Evolutionary conservation across 352 stramenopile genomes (phyloP), one percentile per base, ranked within the genome.

Genomic region (Phytopythium boreale): DNA sequence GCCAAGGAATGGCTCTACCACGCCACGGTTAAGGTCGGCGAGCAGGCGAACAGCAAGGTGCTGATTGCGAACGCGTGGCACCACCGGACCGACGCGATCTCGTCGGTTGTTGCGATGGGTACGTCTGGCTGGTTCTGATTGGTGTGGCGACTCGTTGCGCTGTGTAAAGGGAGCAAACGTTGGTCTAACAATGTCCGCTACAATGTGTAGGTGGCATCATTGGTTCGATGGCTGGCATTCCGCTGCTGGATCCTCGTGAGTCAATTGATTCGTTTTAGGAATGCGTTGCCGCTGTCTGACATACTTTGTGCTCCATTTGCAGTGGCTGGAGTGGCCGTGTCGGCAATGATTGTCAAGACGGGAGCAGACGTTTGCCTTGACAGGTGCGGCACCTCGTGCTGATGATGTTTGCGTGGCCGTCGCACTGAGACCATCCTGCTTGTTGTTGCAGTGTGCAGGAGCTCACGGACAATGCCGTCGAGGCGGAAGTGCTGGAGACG

Each of bases 41-140:
- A 98, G 71, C 71, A 87, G 36, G 71, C 96, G 15, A 98, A 98
- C 67, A 98, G 92, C 63, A 96, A 96, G 61, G 93, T 98, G 22
- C 76, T 99, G 44, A 97, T 99, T 64, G 96, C 97, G 19, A 99
- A 99, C 82, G 97, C 97, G 9, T 99, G 96, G 96, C 96, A 99
- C 61, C 90, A 97, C 61, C 88, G 90, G 17, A 95, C 88, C 1
- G 90, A 97, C 50, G 88, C 90, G 2, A 91, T 97, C 46, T 97
- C 90, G n/a, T 97, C 90, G 0, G 67, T 97, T 20, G 82, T 97
- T 2, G 89, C 90, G 2, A 64, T 97, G 8, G 80, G 81, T 80
- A 39, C 34, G 59, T 37, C 17, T 43, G 6, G 2, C 2, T 31
- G 26, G 17, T 20, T 62, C 10, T 46, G 24, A 37, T 50, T 53